Base-by-base conservation (phyloP, 768 basidiomycete genomes). In the Trametopsis cervina region DNA sequence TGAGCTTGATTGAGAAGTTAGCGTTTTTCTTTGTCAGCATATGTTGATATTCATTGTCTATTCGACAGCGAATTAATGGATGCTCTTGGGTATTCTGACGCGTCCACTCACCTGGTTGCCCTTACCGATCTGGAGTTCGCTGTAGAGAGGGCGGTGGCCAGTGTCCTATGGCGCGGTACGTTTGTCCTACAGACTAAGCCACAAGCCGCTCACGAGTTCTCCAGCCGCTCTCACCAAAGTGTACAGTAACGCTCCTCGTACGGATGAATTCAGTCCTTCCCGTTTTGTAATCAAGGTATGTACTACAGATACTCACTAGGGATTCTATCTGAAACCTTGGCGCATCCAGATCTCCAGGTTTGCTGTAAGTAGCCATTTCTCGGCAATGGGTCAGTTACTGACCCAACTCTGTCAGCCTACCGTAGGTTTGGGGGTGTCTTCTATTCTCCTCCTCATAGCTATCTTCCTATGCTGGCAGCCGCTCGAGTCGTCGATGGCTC, bases 151-250 rank as follows among this genome's bases (percentile, higher is more conserved):
- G 45, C 50, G 24, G 24, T 52, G 17, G 46, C 50, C 4, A 33
- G 27, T 2, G 46, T 52, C 1, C 43, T 40, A n/a, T 52, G 50
- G 50, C 50, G 50, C 20, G 50, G 50, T 52, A 38, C n/a, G n/a
- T n/a, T n/a, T n/a, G n/a, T n/a, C n/a, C n/a, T n/a, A n/a, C n/a
- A n/a, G n/a, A n/a, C n/a, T n/a, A n/a, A n/a, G n/a, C n/a, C n/a
- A n/a, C n/a, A n/a, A n/a, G n/a, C n/a, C n/a, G n/a, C n/a, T n/a
- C n/a, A n/a, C n/a, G n/a, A n/a, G n/a, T n/a, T n/a, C n/a, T n/a
- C n/a, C n/a, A n/a, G n/a, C n/a, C n/a, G n/a, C n/a, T n/a, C n/a
- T n/a, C n/a, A n/a, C n/a, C n/a, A n/a, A n/a, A n/a, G n/a, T n/a
- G n/a, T n/a, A n/a, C n/a, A n/a, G n/a, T n/a, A n/a, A n/a, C n/a